These are phyloP conservation scores for Graphilbum sp. DNA, from an alignment of 2,329 filamentous ascomycete species.

Conservation along the genomic window DNA sequence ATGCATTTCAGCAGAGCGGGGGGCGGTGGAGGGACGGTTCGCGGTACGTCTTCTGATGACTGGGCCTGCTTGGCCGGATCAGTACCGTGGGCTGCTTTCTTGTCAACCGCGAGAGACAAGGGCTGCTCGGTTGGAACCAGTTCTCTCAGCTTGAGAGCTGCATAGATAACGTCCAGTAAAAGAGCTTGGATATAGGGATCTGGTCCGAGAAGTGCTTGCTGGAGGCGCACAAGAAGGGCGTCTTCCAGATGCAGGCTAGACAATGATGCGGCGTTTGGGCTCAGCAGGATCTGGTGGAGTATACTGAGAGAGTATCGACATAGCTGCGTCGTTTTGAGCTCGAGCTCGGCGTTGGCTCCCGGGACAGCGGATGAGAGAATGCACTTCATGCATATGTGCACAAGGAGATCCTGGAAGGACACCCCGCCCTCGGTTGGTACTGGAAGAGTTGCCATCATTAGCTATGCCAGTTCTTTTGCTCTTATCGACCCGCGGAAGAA, in stretches of 20 bases:
- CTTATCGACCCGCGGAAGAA: no score
- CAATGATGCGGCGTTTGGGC: conserved; percentile 42
- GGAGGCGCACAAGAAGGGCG: conserved; percentile 51
- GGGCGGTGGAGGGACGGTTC: conserved; percentile 36
- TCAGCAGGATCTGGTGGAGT: conserved; percentile 52
- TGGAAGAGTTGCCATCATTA: background rate
- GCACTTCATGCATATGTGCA: conserved; percentile 48
- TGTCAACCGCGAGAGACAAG: conserved; percentile 23
- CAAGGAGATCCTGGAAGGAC: conserved; percentile 50
- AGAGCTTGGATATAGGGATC: conserved; percentile 62
- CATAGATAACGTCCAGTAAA: conserved; percentile 62
- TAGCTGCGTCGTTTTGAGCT: conserved; percentile 43
- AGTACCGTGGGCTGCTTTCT: conserved; percentile 16
- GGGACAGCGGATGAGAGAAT: conserved; percentile 23
- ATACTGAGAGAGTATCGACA: conserved; percentile 55
- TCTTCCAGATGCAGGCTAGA: conserved; percentile 52
- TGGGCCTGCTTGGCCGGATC: background rate
- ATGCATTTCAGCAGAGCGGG: conserved; percentile 68
- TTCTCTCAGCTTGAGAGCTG: conserved; percentile 51
- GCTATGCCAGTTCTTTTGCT: no score
- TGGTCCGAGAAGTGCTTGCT: conserved; percentile 38
- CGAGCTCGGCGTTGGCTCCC: conserved; percentile 19
- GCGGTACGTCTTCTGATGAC: background rate
- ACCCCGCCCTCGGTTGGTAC: conserved; percentile 31
- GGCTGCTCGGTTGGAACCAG: conserved; percentile 22